Evolutionary conservation across 805 yeast species (phyloP), one percentile per base, ranked within the genome.

Genomic region (Starmerella lactis-condensi): DNA sequence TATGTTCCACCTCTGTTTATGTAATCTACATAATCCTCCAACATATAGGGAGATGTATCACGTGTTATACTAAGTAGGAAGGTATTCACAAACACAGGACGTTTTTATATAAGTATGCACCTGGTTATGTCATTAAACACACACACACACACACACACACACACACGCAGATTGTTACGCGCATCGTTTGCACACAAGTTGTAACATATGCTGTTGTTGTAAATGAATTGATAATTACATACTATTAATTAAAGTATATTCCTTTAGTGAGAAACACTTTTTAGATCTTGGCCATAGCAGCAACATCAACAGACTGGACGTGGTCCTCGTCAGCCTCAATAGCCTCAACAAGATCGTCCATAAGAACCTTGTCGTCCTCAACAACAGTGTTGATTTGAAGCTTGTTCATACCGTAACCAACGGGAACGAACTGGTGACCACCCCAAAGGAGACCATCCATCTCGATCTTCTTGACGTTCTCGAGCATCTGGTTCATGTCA

Each of bases 341-440:
- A 47, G 72, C 67, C 39, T 52, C 53, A 45, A 62, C 64, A 57
- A 89, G 75, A 35, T 77, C 95, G 49, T 78, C 93, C 52, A 82
- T 53, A 44, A 95, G 79, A 47, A 89, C 94, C 72, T 74, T 75
- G 50, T 69, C 92, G 64, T 89, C 99, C 72, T 89, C 96, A 50
- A 89, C 75, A 58, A 89, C 98, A 65, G 76, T 64, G 83, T 83
- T 85, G 65, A 89, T 78, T 71, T 89, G 98, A 61, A 89, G 74
- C 72, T 89, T 89, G 77, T 79, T 79, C 72, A 89, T 85, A 74
- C 99, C 99, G 75, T 70, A 89, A 64, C 98, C 99, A 54, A 89
- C 91, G 57, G 94, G 89, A 51, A 89, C 68, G 67, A 73, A 82
- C 66, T 75, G 83, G 71, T 67, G 75, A 54, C 83, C 94, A 78